Base-by-base conservation (phyloP, 2,329 filamentous ascomycete genomes). In the Teratosphaeria pseudoeucalypti region DNA sequence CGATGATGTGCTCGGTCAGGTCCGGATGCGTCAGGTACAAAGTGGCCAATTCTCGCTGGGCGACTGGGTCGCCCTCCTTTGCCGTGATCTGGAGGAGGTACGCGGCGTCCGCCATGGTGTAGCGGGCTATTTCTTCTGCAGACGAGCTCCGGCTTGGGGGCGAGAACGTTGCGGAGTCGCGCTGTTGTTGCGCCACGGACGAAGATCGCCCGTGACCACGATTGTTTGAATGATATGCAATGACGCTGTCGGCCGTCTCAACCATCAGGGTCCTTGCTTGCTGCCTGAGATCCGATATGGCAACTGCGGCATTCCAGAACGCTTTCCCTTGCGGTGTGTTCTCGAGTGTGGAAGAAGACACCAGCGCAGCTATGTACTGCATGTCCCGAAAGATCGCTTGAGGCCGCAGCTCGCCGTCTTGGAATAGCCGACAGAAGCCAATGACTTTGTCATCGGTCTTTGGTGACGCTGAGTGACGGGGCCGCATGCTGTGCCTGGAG, bases 21-120 rank as follows among this genome's bases (percentile, higher is more conserved):
- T 96, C 90, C 0, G 94, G 92, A 66, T 95, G 88, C 0, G 90
- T 94, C 47, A 99, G 82, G 72, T 96, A 97, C 68, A 97, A 88
- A 63, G 96, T 88, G 1, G 89, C 94, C 16, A 99, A 82, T 75
- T 99, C 94, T 56, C 94, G 86, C 76, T 97, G 92, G 5, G 92
- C 92, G 12, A 89, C 88, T 0, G 91, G 82, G 62, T 92, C 85
- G 47, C 92, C 92, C 75, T 99, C 94, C 72, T 92, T 94, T 16
- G 94, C 94, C 1, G 92, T 92, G 70, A 96, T 94, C 63, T 90
- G 88, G 80, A 90, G 90, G 85, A 97, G 94, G 65, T 83, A 85
- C 2, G 89, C 92, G 0, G 91, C 92, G 71, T 96, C 90, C 52
- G 85, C 81, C 70, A 94, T 84, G 59, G 82, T 85, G 73, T 90